A percentile compares a stretch with the other conserved stretches of the same genome.
Conservation (phyloP, 2,329 filamentous ascomycete species). For the Phialocephala subalpina region DNA sequence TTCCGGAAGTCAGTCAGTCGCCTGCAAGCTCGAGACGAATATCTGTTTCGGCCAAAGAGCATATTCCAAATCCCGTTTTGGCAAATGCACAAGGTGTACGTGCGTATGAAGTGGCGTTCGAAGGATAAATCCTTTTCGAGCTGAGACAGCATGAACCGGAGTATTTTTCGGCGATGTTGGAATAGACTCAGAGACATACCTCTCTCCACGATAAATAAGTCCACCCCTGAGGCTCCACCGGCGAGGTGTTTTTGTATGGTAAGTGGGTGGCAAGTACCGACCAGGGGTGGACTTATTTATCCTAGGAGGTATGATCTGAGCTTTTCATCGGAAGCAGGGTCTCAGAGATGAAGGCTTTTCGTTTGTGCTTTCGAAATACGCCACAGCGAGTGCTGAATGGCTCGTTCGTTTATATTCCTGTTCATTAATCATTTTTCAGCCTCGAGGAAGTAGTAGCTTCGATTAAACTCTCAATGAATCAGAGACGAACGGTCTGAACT, state of each 20-base stretch:
- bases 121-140: background rate
- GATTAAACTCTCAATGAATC: too few species aligned
- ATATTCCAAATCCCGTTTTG: background rate
- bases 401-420: too few species aligned
- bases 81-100: background rate
- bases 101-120: background rate
- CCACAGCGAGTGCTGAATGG: too few species aligned
- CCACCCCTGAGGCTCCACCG: too few species aligned
- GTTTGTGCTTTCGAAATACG: too few species aligned
- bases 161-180: background rate
- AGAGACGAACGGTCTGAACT: too few species aligned
- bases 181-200: background rate
- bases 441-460: too few species aligned
- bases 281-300: too few species aligned
- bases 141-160: background rate
- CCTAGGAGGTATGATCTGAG: background rate
- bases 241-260: too few species aligned
- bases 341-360: background rate
- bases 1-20: background rate
- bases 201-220: too few species aligned
- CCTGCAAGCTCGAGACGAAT: background rate
- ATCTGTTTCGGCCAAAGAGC: background rate
- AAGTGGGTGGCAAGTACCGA: too few species aligned
- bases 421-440: too few species aligned
- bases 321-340: background rate